Percentiles rank a stretch among this genome's conserved stretches.
Evolutionary conservation across 768 basidiomycete genomes (phyloP).

Genomic region (Leucogyrophana mollusca): DNA sequence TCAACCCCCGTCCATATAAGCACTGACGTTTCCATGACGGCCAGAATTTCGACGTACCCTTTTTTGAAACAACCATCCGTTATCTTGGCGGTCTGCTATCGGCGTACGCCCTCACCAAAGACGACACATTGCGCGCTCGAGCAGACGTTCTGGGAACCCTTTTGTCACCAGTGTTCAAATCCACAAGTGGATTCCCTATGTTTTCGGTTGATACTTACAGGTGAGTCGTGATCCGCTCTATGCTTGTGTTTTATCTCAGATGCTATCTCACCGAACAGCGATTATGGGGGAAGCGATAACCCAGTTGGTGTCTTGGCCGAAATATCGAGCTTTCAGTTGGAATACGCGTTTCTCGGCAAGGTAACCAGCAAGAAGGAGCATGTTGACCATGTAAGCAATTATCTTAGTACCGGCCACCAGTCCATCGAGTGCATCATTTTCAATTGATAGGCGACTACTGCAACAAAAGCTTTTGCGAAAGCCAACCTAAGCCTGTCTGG

Average conservation of each 20-base stretch:
- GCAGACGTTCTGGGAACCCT: slow-evolving; percentile 79
- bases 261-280: too few species aligned
- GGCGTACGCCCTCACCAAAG: slow-evolving; percentile 72
- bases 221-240: too few species aligned
- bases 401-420: too few species aligned
- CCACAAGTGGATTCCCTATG: slow-evolving; percentile 66
- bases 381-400: slow-evolving; percentile 49
- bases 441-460: slow-evolving; percentile 49
- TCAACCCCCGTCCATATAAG: too few species aligned
- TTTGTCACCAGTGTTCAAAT: slow-evolving; percentile 72
- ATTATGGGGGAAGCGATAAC: slow-evolving; percentile 18
- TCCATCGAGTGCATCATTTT: too few species aligned
- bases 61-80: slow-evolving; percentile 87
- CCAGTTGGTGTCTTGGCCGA: slow-evolving; percentile 64
- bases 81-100: slow-evolving; percentile 88
- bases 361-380: slow-evolving; percentile 69
- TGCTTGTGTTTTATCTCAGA: too few species aligned
- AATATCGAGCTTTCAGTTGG: slow-evolving; percentile 78
- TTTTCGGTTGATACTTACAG: slow-evolving; percentile 66
- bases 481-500: slow-evolving; percentile 45
- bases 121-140: slow-evolving; percentile 58
- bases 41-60: slow-evolving; percentile 43
- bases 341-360: slow-evolving; percentile 82
- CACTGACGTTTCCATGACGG: too few species aligned
- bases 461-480: slow-evolving; percentile 47